These are phyloP conservation scores for Herpotrichia juniperi DNA, from an alignment of 2,329 filamentous ascomycete genomes.

Conservation along the genomic window DNA sequence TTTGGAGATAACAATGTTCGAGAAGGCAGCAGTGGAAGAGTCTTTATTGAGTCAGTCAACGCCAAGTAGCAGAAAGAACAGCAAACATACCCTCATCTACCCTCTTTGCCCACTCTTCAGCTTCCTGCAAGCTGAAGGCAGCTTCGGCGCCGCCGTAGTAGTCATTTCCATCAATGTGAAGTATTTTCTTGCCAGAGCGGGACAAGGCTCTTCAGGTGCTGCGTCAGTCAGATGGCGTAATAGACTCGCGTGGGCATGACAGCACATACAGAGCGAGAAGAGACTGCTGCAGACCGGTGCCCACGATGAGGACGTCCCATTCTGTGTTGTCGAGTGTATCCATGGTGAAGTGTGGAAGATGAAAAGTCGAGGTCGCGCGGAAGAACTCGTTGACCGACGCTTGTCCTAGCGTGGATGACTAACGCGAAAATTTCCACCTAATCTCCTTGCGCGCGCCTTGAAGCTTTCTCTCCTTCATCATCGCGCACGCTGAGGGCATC, in stretches of 20 bases:
- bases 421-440: slow-evolving; percentile 19
- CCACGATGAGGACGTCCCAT: slow-evolving; percentile 61
- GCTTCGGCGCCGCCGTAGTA: slow-evolving; percentile 90
- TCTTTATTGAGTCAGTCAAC: slow-evolving; percentile 19
- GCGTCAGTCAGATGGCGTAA: slow-evolving; percentile 72
- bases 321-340: slow-evolving; percentile 57
- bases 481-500: slow-evolving; percentile 45
- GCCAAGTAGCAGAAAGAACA: not conserved
- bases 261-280: slow-evolving; percentile 59
- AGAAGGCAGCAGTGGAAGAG: slow-evolving; percentile 27
- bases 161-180: slow-evolving; percentile 85
- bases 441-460: slow-evolving; percentile 22
- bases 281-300: slow-evolving; percentile 59
- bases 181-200: slow-evolving; percentile 85
- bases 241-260: slow-evolving; percentile 11
- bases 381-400: slow-evolving; percentile 26
- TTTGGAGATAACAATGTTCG: slow-evolving; percentile 41
- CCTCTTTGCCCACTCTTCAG: slow-evolving; percentile 71
- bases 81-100: slow-evolving; percentile 39
- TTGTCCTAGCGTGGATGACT: slow-evolving; percentile 39
- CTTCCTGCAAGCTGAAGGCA: slow-evolving; percentile 82
- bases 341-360: slow-evolving; percentile 39
- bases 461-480: slow-evolving; percentile 32
- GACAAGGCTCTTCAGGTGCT: slow-evolving; percentile 81
- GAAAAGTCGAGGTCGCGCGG: slow-evolving; percentile 22